Percentiles rank a stretch among this genome's conserved stretches.
Evolutionary conservation across 257 asterid species (phyloP).

Genomic region (Forsythia viridissima): DNA sequence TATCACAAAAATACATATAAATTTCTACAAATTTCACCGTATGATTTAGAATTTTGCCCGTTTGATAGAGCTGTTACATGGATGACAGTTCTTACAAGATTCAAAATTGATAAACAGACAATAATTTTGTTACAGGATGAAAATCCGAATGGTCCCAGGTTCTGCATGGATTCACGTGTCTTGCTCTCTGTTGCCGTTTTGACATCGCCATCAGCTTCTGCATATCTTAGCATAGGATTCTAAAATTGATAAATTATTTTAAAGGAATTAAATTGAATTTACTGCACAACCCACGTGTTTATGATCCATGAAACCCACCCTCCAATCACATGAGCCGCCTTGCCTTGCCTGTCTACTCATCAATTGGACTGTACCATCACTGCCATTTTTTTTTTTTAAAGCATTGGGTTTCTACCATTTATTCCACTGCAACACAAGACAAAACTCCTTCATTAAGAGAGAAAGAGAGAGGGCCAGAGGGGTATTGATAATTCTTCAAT

Average conservation of each 20-base stretch:
- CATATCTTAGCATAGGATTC: conserved; percentile 61
- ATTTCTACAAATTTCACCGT: no score
- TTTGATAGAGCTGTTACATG: no score
- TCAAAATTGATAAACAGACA: neutral
- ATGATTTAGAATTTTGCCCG: no score
- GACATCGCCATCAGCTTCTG: conserved; percentile 34
- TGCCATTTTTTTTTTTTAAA: no score
- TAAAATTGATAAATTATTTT: conserved; percentile 19
- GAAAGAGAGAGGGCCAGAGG: conserved; percentile 10
- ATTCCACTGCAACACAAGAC: conserved; percentile 52
- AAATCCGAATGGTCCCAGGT: conserved; percentile 53
- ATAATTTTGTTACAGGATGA: conserved; percentile 14
- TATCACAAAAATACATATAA: no score
- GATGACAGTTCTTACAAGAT: neutral
- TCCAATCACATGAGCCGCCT: conserved; percentile 44
- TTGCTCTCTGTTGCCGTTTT: conserved; percentile 19
- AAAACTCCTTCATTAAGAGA: conserved; percentile 40
- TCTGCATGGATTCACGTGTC: conserved; percentile 84
- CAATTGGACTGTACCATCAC: conserved; percentile 32
- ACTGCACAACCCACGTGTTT: conserved; percentile 65
- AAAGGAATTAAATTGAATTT: conserved; percentile 13
- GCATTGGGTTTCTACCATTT: conserved; percentile 14
- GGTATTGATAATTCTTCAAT: neutral
- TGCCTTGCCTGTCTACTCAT: conserved; percentile 21
- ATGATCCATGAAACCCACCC: conserved; percentile 52